These are phyloP conservation scores for Apophysomyces sp. DNA, from an alignment of 371 early-diverging fungal genomes.

Conservation along the genomic window DNA sequence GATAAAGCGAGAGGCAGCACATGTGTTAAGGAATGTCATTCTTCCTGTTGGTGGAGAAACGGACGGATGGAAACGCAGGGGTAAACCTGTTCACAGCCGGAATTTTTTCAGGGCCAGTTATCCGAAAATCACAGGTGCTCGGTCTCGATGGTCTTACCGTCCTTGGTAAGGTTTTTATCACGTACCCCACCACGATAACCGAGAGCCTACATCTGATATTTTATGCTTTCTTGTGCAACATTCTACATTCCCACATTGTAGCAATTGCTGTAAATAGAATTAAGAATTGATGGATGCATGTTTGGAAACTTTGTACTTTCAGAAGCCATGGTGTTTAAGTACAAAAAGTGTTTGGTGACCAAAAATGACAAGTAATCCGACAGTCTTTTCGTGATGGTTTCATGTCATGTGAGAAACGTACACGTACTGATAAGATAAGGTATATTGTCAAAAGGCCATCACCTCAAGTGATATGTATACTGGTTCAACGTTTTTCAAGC, in stretches of 20 bases:
- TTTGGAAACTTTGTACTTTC: background rate
- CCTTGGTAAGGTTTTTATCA: too few relatives aligned
- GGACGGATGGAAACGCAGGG: too few relatives aligned
- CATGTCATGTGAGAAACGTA: background rate
- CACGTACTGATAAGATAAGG: background rate
- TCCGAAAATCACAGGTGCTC: too few relatives aligned
- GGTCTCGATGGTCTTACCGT: too few relatives aligned
- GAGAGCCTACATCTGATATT: background rate
- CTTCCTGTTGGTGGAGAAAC: too few relatives aligned
- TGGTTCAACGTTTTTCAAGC: too few relatives aligned
- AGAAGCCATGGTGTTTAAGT: background rate
- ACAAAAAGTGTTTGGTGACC: background rate
- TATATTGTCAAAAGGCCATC: too few relatives aligned
- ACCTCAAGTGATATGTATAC: too few relatives aligned
- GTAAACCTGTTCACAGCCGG: too few relatives aligned
- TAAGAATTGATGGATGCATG: background rate
- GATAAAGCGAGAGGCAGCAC: too few relatives aligned
- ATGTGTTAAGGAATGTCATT: too few relatives aligned
- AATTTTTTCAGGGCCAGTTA: too few relatives aligned
- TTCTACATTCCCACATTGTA: background rate
- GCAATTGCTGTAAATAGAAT: background rate
- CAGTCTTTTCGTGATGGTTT: background rate
- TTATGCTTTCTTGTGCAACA: background rate
- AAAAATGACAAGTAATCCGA: background rate
- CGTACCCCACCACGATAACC: background rate